phyloP scores from a whole-genome alignment of 768 basidiomycete species.

The Phaffia tasmanica region DNA sequence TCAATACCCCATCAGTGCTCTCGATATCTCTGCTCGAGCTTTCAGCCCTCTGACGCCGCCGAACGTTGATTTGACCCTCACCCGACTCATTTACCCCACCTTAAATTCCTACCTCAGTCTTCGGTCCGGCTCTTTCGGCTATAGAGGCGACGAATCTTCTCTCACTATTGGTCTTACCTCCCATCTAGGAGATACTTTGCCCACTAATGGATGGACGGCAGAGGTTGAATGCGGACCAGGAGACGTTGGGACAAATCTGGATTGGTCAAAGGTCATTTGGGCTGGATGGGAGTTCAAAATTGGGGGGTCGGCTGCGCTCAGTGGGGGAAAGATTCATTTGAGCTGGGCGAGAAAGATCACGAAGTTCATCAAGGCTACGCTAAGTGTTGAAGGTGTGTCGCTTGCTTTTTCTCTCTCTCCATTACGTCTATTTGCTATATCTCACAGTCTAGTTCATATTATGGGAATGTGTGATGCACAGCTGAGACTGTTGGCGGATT shows the following conservation, averaged over 20 bases:
- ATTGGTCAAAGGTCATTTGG: constrained; percentile 13
- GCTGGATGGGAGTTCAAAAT: constrained; percentile 19
- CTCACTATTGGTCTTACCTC: constrained; percentile 29
- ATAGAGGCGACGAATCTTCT: constrained; percentile 22
- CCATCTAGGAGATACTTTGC: neutral
- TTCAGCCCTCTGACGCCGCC: constrained; percentile 35
- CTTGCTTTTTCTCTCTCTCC: too few relatives aligned
- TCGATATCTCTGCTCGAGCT: constrained; percentile 33
- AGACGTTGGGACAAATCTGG: constrained; percentile 3
- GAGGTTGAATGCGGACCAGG: constrained; percentile 16
- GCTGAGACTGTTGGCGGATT: too few relatives aligned
- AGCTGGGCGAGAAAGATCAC: constrained; percentile 16
- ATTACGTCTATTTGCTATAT: too few relatives aligned
- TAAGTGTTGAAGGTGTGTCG: constrained; percentile 12
- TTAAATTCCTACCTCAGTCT: constrained; percentile 38
- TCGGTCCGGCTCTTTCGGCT: constrained; percentile 19
- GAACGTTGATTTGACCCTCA: constrained; percentile 34
- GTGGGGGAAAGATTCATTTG: constrained; percentile 11
- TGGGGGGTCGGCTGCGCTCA: constrained; percentile 1
- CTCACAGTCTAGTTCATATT: too few relatives aligned
- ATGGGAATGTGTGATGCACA: too few relatives aligned
- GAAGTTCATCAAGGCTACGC: constrained; percentile 9
- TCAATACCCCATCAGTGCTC: constrained; percentile 18
- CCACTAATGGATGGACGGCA: constrained; percentile 7
- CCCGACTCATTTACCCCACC: constrained; percentile 34